Base-by-base conservation (phyloP, 345 rosid species). In the Arabidopsis arenosa region DNA sequence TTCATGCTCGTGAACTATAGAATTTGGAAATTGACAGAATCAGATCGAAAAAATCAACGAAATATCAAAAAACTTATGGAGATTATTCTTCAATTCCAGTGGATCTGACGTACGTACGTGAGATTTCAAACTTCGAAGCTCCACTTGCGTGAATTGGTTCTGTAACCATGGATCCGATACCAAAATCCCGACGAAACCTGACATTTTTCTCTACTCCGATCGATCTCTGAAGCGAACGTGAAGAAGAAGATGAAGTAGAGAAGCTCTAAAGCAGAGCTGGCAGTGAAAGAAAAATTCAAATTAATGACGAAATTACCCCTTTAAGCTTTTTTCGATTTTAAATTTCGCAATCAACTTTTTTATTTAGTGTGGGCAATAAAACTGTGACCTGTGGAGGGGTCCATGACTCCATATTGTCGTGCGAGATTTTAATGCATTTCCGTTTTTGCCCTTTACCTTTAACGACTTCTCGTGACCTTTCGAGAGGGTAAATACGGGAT, bases 121-220 rank as follows among this genome's bases (percentile, higher is more conserved):
- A 76, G 93, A 69, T 83, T 95, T 95, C 52, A 95, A 89, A 85
- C 99, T 89, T 21, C 97, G 89, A 67, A 92, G 99, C 92, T 95
- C 99, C 44, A 95, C 99, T 62, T 95, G 99, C 45, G 99, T 95
- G 88, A 95, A 95, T 86, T 95, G 99, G 78, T 90, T 95, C 63
- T 95, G 99, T 43, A 95, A 93, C 89, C 81, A 90, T 70, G 97
- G 97, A 90, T 95, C 99, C 77, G 97, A 92, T 39, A 95, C 93
- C 18, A 95, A 75, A 82, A 95, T 80, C 23, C 99, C 99, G 3
- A 90, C 93, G 84, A 89, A 95, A n/a, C 87, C 89, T 7, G 92
- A 85, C 97, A 91, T 93, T 74, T 81, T 37, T 30, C 33, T 28
- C 14, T 9, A 23, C 28, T 18, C 17, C 0, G 48, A 23, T 73